Conservation (phyloP, 805 yeast genomes). For the Saccharomyces paradoxus region DNA sequence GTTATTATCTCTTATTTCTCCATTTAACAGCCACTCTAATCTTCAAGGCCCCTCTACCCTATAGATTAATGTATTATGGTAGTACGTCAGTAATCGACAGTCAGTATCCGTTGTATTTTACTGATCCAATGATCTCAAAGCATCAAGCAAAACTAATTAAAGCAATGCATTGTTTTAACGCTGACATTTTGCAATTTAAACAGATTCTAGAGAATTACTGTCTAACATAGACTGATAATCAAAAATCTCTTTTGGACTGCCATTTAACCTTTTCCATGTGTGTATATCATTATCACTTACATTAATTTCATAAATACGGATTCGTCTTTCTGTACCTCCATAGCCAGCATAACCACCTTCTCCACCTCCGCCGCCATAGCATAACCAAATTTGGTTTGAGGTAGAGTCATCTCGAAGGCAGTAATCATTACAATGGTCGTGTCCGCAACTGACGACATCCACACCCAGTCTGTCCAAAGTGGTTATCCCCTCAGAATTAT, state of each 20-base stretch:
- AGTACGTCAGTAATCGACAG: slow-evolving; percentile 21
- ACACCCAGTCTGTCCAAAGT: slow-evolving; percentile 61
- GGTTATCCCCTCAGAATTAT: slow-evolving; percentile 59
- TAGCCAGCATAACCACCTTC: slow-evolving; percentile 96
- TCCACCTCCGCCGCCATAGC: slow-evolving; percentile 91
- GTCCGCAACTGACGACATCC: slow-evolving; percentile 73
- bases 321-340: slow-evolving; percentile 74
- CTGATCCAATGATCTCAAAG: slow-evolving; percentile 10
- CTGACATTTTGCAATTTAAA: slow-evolving; percentile 20
- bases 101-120: slow-evolving; percentile 17
- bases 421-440: slow-evolving; percentile 92
- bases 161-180: slow-evolving; percentile 19
- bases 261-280: slow-evolving; percentile 70
- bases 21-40: slow-evolving; percentile 15
- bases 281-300: slow-evolving; percentile 33
- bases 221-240: slow-evolving; percentile 41
- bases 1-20: slow-evolving; percentile 23
- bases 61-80: slow-evolving; percentile 19
- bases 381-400: slow-evolving; percentile 55
- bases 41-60: slow-evolving; percentile 17
- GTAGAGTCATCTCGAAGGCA: slow-evolving; percentile 54
- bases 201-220: slow-evolving; percentile 21
- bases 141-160: slow-evolving; percentile 8
- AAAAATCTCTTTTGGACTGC: slow-evolving; percentile 38
- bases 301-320: slow-evolving; percentile 66